Conservation (phyloP, 352 stramenopile species). For the Aphanomyces euteiches region DNA sequence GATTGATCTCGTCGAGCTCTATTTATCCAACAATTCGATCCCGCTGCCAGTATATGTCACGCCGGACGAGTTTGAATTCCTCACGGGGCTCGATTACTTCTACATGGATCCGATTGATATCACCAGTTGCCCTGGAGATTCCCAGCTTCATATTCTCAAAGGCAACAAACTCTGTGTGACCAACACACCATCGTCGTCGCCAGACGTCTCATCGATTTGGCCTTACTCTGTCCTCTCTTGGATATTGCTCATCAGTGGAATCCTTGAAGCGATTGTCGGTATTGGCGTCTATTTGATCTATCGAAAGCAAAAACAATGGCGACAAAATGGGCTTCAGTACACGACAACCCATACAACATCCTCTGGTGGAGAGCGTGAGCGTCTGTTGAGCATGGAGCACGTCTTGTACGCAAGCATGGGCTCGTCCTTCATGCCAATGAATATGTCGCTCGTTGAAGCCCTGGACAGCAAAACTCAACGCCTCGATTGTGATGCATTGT, state of each 20-base stretch:
- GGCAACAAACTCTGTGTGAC: constrained; percentile 25
- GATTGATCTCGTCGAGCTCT: constrained; percentile 20
- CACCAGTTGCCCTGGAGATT: neutral
- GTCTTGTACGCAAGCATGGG: constrained; percentile 24
- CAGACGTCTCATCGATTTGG: neutral
- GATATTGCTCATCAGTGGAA: constrained; percentile 12
- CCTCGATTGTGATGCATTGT: constrained; percentile 16
- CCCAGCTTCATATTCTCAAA: constrained; percentile 19
- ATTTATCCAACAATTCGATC: constrained; percentile 16
- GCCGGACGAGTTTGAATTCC: constrained; percentile 24
- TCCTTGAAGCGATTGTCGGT: constrained; percentile 19
- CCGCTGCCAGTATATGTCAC: neutral
- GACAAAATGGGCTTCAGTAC: neutral
- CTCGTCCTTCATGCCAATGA: neutral
- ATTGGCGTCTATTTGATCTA: constrained; percentile 16
- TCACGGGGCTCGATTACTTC: constrained; percentile 21
- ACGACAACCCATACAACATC: neutral
- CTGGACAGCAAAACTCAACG: neutral
- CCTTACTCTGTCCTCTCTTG: constrained; percentile 18
- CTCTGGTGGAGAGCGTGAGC: constrained; percentile 16
- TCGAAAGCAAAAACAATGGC: neutral
- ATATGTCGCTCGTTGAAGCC: neutral
- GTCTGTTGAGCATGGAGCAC: constrained; percentile 17
- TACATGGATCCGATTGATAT: constrained; percentile 8
- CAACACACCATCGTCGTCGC: neutral